These are phyloP conservation scores for Saccharomycopsis crataegensis DNA, from an alignment of 1,139 yeast species.

Conservation along the genomic window DNA sequence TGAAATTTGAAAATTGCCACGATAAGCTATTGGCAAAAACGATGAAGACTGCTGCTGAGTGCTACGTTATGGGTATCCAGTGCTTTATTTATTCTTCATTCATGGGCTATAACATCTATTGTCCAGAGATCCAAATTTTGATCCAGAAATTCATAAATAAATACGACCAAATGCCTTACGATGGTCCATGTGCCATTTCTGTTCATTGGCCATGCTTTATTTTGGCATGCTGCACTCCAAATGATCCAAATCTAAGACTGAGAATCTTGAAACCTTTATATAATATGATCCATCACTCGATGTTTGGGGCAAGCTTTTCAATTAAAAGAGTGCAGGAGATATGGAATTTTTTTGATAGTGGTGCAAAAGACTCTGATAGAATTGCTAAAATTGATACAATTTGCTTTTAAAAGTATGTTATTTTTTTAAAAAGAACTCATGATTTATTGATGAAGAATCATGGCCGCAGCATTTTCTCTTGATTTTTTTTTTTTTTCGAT, in stretches of 20 bases:
- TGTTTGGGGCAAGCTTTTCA: constrained; percentile 9
- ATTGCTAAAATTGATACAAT: constrained; percentile 5
- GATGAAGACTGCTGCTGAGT: constrained; percentile 5
- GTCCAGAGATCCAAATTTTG: constrained; percentile 3
- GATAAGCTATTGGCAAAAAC: constrained; percentile 9
- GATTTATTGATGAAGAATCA: neutral
- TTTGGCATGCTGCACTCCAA: constrained; percentile 12
- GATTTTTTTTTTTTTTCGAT: neutral
- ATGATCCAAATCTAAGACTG: neutral
- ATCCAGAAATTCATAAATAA: constrained; percentile 1
- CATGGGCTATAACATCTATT: constrained; percentile 8
- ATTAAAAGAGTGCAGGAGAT: constrained; percentile 3
- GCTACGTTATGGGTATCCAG: constrained; percentile 9
- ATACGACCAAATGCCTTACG: constrained; percentile 8
- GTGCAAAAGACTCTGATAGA: neutral
- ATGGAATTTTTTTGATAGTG: constrained; percentile 11
- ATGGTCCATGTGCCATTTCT: constrained; percentile 3
- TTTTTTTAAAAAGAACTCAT: neutral
- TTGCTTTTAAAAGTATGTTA: constrained; percentile 3
- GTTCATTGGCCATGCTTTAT: constrained; percentile 15
- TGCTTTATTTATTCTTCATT: constrained; percentile 4
- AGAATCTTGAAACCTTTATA: constrained; percentile 6
- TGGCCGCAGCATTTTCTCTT: neutral
- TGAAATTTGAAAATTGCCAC: neutral
- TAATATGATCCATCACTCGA: constrained; percentile 1